Percentiles rank a stretch among this genome's conserved stretches.
phyloP scores from a whole-genome alignment of 345 rosid species.

The Camelina neglecta region DNA sequence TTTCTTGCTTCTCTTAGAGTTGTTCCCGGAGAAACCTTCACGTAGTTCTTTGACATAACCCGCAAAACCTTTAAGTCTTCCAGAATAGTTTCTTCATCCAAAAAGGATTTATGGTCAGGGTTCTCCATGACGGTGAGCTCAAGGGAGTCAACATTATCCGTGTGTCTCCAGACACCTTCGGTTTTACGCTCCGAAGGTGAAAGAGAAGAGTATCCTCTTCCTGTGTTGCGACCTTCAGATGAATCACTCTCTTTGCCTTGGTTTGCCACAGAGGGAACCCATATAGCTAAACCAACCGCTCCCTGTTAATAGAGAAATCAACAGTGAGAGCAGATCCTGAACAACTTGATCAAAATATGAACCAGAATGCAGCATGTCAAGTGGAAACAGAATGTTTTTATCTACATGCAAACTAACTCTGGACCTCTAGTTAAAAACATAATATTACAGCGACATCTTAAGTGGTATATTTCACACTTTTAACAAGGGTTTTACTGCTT shows the following conservation, averaged over 20 bases:
- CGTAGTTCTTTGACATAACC: slow-evolving; percentile 83
- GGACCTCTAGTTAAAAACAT: neutral
- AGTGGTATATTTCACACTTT: slow-evolving; percentile 9
- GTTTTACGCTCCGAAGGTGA: slow-evolving; percentile 59
- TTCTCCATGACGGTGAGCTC: slow-evolving; percentile 66
- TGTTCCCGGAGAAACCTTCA: slow-evolving; percentile 57
- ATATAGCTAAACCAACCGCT: slow-evolving; percentile 98
- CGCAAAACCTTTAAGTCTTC: slow-evolving; percentile 77
- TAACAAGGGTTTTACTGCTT: neutral
- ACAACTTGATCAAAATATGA: neutral
- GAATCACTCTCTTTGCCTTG: slow-evolving; percentile 76
- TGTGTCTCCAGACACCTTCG: slow-evolving; percentile 52
- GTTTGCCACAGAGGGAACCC: slow-evolving; percentile 97
- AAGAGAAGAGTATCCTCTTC: slow-evolving; percentile 76
- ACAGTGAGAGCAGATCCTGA: slow-evolving; percentile 25
- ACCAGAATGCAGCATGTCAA: slow-evolving; percentile 2
- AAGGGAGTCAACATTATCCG: slow-evolving; percentile 54
- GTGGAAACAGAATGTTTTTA: neutral
- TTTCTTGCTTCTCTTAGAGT: slow-evolving; percentile 81
- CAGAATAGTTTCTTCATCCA: slow-evolving; percentile 69
- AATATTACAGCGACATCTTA: neutral
- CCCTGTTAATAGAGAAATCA: slow-evolving; percentile 57
- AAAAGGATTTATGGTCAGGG: slow-evolving; percentile 55
- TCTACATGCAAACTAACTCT: neutral
- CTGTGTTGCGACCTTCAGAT: slow-evolving; percentile 57